These are phyloP conservation scores for Fibroporia radiculosa DNA, from an alignment of 768 basidiomycete genomes.

Conservation along the genomic window DNA sequence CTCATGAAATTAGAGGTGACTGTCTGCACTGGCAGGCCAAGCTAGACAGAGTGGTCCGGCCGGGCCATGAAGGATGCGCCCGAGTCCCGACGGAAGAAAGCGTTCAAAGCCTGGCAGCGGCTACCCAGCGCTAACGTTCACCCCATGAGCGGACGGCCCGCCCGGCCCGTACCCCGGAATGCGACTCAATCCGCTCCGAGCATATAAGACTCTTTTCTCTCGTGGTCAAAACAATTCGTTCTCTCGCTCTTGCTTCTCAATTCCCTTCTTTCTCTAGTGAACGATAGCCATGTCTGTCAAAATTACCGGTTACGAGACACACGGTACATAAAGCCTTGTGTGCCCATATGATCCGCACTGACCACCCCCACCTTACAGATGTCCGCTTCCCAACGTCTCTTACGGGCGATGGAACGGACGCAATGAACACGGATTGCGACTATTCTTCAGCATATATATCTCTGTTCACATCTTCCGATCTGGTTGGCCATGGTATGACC, in stretches of 20 bases:
- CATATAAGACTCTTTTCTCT: background rate
- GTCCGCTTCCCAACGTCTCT: slow-evolving; percentile 89
- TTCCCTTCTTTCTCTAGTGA: background rate
- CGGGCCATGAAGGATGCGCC: background rate
- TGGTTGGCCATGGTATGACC: slow-evolving; percentile 89
- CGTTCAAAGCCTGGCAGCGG: background rate
- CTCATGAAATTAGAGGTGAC: no score
- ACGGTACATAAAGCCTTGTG: no score
- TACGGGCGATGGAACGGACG: slow-evolving; percentile 89
- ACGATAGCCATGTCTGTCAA: slow-evolving; percentile 24
- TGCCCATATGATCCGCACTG: slow-evolving; percentile 4
- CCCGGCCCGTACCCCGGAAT: slow-evolving; percentile 1
- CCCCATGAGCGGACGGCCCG: background rate
- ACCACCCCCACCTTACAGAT: slow-evolving; percentile 37
- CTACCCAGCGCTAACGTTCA: background rate
- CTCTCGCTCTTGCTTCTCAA: background rate
- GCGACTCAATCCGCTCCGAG: background rate
- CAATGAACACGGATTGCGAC: slow-evolving; percentile 95
- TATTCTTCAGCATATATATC: slow-evolving; percentile 91
- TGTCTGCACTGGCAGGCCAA: no score
- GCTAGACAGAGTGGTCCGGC: background rate
- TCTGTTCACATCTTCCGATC: slow-evolving; percentile 59
- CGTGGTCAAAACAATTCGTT: no score
- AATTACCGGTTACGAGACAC: slow-evolving; percentile 51
- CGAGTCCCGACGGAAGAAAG: background rate